Conservation (phyloP, 352 stramenopile species). For the Elongisporangium undulatum region DNA sequence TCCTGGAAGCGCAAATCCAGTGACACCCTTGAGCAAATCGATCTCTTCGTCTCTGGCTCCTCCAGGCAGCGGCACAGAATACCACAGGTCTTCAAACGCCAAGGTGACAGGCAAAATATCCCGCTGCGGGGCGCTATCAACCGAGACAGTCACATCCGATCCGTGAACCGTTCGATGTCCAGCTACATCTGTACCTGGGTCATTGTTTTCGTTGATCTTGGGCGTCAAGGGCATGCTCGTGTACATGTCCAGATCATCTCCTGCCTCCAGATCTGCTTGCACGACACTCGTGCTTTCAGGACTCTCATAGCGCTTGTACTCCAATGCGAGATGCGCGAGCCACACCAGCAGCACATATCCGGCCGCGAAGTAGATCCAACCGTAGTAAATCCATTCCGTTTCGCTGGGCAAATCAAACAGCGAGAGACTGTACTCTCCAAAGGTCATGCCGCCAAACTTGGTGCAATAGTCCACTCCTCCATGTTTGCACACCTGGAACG, state of each 20-base stretch:
- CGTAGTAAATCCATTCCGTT: slow-evolving; percentile 47
- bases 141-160: too few relatives aligned
- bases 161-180: too few relatives aligned
- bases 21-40: slow-evolving; percentile 80
- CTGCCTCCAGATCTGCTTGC: slow-evolving; percentile 18
- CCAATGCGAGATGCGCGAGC: slow-evolving; percentile 29
- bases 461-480: slow-evolving; percentile 47
- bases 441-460: slow-evolving; percentile 17
- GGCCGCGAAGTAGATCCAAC: slow-evolving; percentile 45
- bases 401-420: slow-evolving; percentile 49
- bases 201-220: not conserved
- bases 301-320: slow-evolving; percentile 50
- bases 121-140: slow-evolving; percentile 4
- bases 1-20: slow-evolving; percentile 52
- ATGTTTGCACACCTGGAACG: slow-evolving; percentile 40
- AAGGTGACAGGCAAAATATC: slow-evolving; percentile 33
- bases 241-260: slow-evolving; percentile 11
- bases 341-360: slow-evolving; percentile 45
- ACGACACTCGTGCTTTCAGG: slow-evolving; percentile 46
- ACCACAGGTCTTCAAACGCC: slow-evolving; percentile 51
- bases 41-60: slow-evolving; percentile 39
- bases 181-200: too few relatives aligned
- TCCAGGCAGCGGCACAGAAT: slow-evolving; percentile 45
- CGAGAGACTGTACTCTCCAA: slow-evolving; percentile 43
- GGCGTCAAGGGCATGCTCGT: not conserved